Base-by-base conservation (phyloP, 345 rosid genomes). In the Carallia brachiata region DNA sequence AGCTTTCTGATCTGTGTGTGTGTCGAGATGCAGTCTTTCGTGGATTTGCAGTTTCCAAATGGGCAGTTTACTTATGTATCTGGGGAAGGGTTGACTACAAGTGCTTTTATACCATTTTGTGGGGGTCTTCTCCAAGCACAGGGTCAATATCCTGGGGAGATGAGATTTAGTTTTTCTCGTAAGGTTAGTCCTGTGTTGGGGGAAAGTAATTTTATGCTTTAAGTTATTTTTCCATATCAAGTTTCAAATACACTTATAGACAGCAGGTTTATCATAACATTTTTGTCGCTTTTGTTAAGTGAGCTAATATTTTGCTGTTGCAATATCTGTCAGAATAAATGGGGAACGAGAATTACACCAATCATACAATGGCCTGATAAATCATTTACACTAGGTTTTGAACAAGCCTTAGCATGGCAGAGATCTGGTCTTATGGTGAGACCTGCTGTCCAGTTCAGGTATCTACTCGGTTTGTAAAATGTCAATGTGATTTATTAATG, bases 61-160 rank as follows among this genome's bases (percentile, higher is more conserved):
- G 97, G 98, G 47, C 95, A 94, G 70, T 68, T 90, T 28, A 91
- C 98, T 2, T 91, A 94, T 72, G 90, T 89, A 61, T 82, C 96
- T 65, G 98, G 97, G 8, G 97, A 94, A 81, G 97, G 98, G 66
- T 70, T 94, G 60, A 90, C 96, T 15, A 90, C 93, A 40, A 94
- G 97, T 80, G 97, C 93, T 73, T 91, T 91, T 75, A 63, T 88
- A 62, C 98, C 97, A 39, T 62, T 94, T 19, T 83, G 86, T 47
- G 97, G 96, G 0, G 96, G 97, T 61, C 93, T 94, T 80, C 96
- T 94, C 76, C 97, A 94, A 87, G 97, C 92, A 2, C 90, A 94
- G 74, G 98, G 98, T 73, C 96, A 88, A 85, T 90, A 88, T 85
- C 98, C 98, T 8, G 98, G 98, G 12, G 98, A 91, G 82, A 94